These are phyloP conservation scores for Eruca vesicaria DNA, from an alignment of 441 rosid genomes.

Conservation along the genomic window DNA sequence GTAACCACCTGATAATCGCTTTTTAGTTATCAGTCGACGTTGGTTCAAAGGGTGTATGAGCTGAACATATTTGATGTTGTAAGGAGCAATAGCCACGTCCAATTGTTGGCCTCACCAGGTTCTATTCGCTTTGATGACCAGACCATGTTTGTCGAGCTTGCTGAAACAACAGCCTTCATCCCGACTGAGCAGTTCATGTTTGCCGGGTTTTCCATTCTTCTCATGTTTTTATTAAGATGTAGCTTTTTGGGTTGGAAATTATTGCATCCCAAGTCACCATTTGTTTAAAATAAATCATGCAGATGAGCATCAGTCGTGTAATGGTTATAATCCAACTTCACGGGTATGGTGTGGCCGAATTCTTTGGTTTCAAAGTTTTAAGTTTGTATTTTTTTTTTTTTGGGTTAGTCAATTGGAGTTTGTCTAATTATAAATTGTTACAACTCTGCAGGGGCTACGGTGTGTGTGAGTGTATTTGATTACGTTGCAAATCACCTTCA, in stretches of 20 bases:
- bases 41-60: too few relatives aligned
- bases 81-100: too few relatives aligned
- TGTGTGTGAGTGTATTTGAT: not conserved
- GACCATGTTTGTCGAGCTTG: too few relatives aligned
- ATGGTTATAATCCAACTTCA: not conserved
- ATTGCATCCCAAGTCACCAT: not conserved
- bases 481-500: not conserved
- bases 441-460: not conserved
- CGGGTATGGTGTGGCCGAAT: not conserved
- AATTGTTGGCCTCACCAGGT: too few relatives aligned
- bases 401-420: not conserved
- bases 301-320: not conserved
- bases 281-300: not conserved
- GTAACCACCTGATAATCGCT: not conserved
- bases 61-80: too few relatives aligned
- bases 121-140: too few relatives aligned
- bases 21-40: too few relatives aligned
- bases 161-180: too few relatives aligned
- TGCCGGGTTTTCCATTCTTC: too few relatives aligned
- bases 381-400: not conserved
- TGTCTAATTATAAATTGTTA: not conserved
- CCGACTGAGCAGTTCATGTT: too few relatives aligned
- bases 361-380: not conserved
- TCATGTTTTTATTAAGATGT: too few relatives aligned
- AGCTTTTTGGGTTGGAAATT: not conserved